Evolutionary conservation across 306 rosid genomes (phyloP), one percentile per base, ranked within the genome.

Genomic region (Vigna unguiculata): DNA sequence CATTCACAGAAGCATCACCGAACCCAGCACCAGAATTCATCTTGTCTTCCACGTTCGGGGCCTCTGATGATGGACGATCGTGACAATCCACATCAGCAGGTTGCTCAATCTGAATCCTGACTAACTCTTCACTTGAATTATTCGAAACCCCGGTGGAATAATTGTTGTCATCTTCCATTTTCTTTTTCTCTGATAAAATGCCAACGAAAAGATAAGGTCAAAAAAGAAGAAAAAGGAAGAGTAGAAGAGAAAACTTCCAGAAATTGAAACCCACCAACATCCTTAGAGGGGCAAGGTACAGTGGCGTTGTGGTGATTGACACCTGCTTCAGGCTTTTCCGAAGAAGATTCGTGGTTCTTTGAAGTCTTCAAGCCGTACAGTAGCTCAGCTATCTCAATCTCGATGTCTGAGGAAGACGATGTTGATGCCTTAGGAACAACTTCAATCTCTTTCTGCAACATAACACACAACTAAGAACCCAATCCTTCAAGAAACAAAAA

Each of bases 361-460:
- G 80, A 68, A 2, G 85, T 89, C 85, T 1, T 84, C 46, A 92
- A 77, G 24, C 85, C 93, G 8, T n/a, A 88, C 6, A 92, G 80
- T 84, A 92, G 85, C 89, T 90, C 97, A 13, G 97, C 97, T 70
- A 92, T 87, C 85, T 92, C 96, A 83, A 84, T 86, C 88, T 90
- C 93, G 34, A 87, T 81, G 13, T 88, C 89, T 17, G 84, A 61
- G 10, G 86, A 75, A 53, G 89, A 30, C n/a, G 87, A 82, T 58
- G 80, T 82, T 21, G 49, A 45, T 2, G 64, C 40, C 38, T 86
- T 76, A 12, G 84, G 57, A 28, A 73, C 83, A 13, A 52, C 63
- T 53, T 82, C 94, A 70, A 57, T 48, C 62, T 54, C 47, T 75
- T 87, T 87, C 93, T 90, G 66, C 83, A 81, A 78, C 66, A 82